Conservation (phyloP, 176 grass and related monocot genomes). For the Lolium rigidum region DNA sequence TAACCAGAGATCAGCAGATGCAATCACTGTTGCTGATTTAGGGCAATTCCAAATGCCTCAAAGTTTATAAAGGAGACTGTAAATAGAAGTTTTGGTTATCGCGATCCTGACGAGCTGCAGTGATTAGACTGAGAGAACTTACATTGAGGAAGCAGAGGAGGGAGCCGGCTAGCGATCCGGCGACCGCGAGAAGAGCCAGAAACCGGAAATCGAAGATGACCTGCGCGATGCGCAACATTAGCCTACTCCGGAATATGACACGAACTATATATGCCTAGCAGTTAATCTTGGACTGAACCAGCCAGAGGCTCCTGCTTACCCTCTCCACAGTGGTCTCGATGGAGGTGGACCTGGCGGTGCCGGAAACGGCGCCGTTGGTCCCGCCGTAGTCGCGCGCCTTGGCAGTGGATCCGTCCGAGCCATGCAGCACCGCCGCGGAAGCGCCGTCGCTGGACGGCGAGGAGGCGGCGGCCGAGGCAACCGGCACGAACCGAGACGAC, state of each 20-base stretch:
- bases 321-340: conserved; percentile 69
- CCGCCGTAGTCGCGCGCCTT: conserved; percentile 5
- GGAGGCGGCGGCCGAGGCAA: background rate
- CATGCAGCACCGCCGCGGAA: conserved; percentile 5
- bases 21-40: too few species aligned
- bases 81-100: background rate
- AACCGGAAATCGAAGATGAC: conserved; percentile 97
- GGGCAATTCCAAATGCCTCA: too few species aligned
- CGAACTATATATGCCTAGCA: background rate
- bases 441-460: conserved; percentile 9
- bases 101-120: background rate
- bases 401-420: background rate
- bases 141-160: conserved; percentile 93
- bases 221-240: conserved; percentile 35
- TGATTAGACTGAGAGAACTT: background rate
- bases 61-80: background rate
- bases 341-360: background rate
- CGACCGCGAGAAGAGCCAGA: conserved; percentile 84
- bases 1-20: conserved; percentile 43
- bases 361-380: conserved; percentile 1
- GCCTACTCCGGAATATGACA: background rate
- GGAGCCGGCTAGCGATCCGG: conserved; percentile 84
- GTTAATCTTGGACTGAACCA: background rate
- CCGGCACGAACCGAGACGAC: background rate
- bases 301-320: conserved; percentile 23